Conservation (phyloP, 805 yeast genomes). For the Sungouiozyma ichnusensis region DNA sequence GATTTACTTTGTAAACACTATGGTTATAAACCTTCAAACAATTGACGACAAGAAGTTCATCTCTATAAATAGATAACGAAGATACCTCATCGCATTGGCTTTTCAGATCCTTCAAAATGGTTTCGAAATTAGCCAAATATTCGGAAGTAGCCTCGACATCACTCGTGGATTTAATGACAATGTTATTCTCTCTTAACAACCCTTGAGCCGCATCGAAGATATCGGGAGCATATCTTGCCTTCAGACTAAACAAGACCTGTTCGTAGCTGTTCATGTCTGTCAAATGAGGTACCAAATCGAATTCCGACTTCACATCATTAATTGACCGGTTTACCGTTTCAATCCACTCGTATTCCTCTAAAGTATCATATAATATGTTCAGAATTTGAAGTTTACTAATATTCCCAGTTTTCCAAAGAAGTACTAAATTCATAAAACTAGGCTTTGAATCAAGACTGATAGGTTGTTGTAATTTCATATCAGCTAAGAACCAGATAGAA, state of each 20-base stretch:
- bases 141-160: slow-evolving; percentile 18
- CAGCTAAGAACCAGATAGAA: slow-evolving; percentile 26
- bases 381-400: slow-evolving; percentile 36
- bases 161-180: slow-evolving; percentile 17
- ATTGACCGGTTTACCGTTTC: slow-evolving; percentile 20
- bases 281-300: slow-evolving; percentile 29
- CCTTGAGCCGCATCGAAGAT: slow-evolving; percentile 39
- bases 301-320: slow-evolving; percentile 30
- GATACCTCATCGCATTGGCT: slow-evolving; percentile 52
- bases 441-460: slow-evolving; percentile 11
- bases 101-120: slow-evolving; percentile 61
- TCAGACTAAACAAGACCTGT: slow-evolving; percentile 34
- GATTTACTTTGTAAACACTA: slow-evolving; percentile 20
- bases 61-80: slow-evolving; percentile 34
- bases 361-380: slow-evolving; percentile 20
- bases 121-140: slow-evolving; percentile 60
- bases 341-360: slow-evolving; percentile 18
- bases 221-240: slow-evolving; percentile 42
- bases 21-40: slow-evolving; percentile 26
- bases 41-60: slow-evolving; percentile 22
- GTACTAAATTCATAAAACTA: slow-evolving; percentile 29
- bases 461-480: slow-evolving; percentile 19
- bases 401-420: slow-evolving; percentile 57
- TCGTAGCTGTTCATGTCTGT: slow-evolving; percentile 31
- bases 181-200: slow-evolving; percentile 17